Conservation (phyloP, 352 stramenopile genomes). For the Phytophthora europaea region DNA sequence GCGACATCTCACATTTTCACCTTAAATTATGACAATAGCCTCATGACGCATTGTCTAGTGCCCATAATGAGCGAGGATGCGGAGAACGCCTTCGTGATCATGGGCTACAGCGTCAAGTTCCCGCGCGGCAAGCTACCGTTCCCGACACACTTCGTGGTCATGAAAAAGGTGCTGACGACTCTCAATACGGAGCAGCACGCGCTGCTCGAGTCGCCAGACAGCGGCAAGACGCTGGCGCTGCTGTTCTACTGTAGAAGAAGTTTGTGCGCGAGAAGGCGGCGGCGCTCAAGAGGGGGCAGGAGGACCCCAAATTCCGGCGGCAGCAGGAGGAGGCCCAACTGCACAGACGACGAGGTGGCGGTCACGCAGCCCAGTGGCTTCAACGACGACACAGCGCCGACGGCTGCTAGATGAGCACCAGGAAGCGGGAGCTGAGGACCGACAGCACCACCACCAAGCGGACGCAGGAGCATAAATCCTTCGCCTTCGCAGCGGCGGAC, state of each 20-base stretch:
- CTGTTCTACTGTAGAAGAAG: conserved; percentile 83
- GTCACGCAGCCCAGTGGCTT: conserved; percentile 32
- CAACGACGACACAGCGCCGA: conserved; percentile 7
- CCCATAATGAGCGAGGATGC: not conserved
- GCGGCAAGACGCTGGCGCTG: conserved; percentile 87
- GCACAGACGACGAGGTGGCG: conserved; percentile 32
- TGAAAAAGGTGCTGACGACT: conserved; percentile 82
- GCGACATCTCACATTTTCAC: too few relatives aligned
- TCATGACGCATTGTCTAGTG: too few relatives aligned
- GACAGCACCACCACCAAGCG: conserved; percentile 22
- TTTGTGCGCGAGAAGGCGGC: conserved; percentile 54
- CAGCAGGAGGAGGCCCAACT: conserved; percentile 27
- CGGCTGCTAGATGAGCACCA: conserved; percentile 30
- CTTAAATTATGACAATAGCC: too few relatives aligned
- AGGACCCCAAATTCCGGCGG: conserved; percentile 12
- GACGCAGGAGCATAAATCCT: too few relatives aligned
- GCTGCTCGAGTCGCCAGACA: conserved; percentile 68
- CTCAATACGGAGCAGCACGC: conserved; percentile 38
- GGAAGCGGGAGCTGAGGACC: conserved; percentile 24
- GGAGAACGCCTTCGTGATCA: conserved; percentile 60
- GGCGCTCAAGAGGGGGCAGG: conserved; percentile 10
- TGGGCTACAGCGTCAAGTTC: conserved; percentile 88
- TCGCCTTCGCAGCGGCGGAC: too few relatives aligned
- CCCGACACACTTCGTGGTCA: conserved; percentile 86
- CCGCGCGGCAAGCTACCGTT: conserved; percentile 84